These are phyloP conservation scores for Dendrocalamus latiflorus DNA, from an alignment of 202 grass and related monocot species.

Conservation along the genomic window DNA sequence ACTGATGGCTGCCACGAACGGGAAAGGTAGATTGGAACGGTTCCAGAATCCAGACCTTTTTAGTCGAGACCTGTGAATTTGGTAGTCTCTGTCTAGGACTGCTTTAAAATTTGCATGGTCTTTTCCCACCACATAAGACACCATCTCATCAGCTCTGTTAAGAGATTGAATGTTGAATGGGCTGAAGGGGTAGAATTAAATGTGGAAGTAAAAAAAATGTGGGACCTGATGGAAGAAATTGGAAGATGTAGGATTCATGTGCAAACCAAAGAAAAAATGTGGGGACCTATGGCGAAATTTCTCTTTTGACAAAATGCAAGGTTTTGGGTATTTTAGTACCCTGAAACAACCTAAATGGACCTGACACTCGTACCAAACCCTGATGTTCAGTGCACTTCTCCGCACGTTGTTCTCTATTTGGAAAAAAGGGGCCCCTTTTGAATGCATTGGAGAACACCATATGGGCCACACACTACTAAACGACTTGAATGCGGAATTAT, in stretches of 20 bases:
- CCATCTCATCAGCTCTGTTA: neutral
- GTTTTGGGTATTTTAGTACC: neutral
- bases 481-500: neutral
- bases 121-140: conserved; percentile 10
- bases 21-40: neutral
- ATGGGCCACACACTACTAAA: neutral
- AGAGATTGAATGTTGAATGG: conserved; percentile 1
- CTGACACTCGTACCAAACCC: neutral
- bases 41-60: neutral
- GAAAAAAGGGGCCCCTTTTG: neutral
- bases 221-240: neutral
- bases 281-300: neutral
- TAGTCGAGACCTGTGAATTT: neutral
- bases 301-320: neutral
- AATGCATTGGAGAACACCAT: neutral
- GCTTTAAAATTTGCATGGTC: conserved; percentile 3
- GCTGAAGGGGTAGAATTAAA: neutral
- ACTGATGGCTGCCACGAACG: neutral
- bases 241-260: neutral
- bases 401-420: neutral
- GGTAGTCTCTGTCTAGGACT: neutral
- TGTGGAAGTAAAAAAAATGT: neutral
- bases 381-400: neutral
- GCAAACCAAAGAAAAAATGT: neutral
- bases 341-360: neutral